Base-by-base conservation (phyloP, 495 filamentous ascomycete genomes). In the Neurospora pannonica region DNA sequence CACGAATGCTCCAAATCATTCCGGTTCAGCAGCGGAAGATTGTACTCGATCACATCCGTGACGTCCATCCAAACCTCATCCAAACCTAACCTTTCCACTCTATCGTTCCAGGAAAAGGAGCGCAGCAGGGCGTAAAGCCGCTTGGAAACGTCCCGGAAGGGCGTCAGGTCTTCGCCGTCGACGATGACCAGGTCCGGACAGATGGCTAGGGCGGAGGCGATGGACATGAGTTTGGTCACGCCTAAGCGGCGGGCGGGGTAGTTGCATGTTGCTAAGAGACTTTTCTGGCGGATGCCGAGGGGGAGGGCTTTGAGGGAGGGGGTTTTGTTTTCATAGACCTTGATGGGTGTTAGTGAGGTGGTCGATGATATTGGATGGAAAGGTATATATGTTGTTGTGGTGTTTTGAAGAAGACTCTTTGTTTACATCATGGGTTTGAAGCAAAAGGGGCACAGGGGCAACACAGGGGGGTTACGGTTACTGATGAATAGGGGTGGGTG, bases 231-330 rank as follows among this genome's bases (percentile, higher is more conserved):
- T 84, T 98, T 97, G 82, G 87, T 87, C 46, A 97, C 85, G 36
- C 95, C 95, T 40, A 89, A 85, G 24, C 80, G 79, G 7, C 95
- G 89, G 8, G 95, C 95, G 78, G 92, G 93, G 80, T 97, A 97
- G 83, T 98, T 97, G 86, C 94, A 97, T 5, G 95, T 98, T 60
- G 94, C 95, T 36, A 97, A 88, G 62, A 97, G 97, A 77, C 93
- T 91, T 83, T 97, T 97, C 79, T 90, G 87, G 79, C 86, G 84
- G 72, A 89, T 82, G 36, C 84, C 87, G 62, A 97, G 83, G 10
- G 94, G 94, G 48, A 91, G 82, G 1, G 87, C 83, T 75, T 90
- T 94, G 75, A 97, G 85, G 0, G 86, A 82, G 1, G 95, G 93
- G 76, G 92, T 90, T 76, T 92, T 90, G 73, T 90, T 90, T 82